Conservation (phyloP, 148 eudicot genomes). For the Rhododendron kiyosumense region DNA sequence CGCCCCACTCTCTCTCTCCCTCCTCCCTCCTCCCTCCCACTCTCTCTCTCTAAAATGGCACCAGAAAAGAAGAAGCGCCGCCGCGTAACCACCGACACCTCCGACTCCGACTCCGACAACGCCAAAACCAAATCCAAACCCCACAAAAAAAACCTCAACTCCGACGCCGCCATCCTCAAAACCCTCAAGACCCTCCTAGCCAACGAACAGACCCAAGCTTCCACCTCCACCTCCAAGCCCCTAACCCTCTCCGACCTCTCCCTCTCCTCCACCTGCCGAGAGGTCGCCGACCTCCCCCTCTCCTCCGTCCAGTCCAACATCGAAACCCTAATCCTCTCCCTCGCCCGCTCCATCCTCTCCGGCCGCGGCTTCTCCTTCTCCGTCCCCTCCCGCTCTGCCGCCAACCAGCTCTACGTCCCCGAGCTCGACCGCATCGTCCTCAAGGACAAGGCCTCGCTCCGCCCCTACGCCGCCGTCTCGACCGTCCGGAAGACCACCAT, state of each 20-base stretch:
- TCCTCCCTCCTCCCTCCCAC: neutral
- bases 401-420: constrained; percentile 87
- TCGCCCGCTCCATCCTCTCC: constrained; percentile 71
- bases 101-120: constrained; percentile 37
- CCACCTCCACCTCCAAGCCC: constrained; percentile 30
- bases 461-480: constrained; percentile 64
- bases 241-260: constrained; percentile 57
- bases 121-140: constrained; percentile 27
- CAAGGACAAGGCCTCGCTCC: constrained; percentile 58
- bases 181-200: constrained; percentile 35
- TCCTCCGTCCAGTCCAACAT: constrained; percentile 71
- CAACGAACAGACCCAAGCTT: constrained; percentile 19
- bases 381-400: constrained; percentile 77
- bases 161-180: constrained; percentile 54
- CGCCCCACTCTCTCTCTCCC: constrained; percentile 13
- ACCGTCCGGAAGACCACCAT: constrained; percentile 83
- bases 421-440: constrained; percentile 90
- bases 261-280: constrained; percentile 77
- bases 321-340: constrained; percentile 54
- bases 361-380: constrained; percentile 74
- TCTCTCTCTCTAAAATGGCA: constrained; percentile 43
- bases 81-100: constrained; percentile 20
- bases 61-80: constrained; percentile 72
- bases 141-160: constrained; percentile 57
- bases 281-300: constrained; percentile 82